Evolutionary conservation across 768 basidiomycete genomes (phyloP).

Genomic region (Suillus brevipes): DNA sequence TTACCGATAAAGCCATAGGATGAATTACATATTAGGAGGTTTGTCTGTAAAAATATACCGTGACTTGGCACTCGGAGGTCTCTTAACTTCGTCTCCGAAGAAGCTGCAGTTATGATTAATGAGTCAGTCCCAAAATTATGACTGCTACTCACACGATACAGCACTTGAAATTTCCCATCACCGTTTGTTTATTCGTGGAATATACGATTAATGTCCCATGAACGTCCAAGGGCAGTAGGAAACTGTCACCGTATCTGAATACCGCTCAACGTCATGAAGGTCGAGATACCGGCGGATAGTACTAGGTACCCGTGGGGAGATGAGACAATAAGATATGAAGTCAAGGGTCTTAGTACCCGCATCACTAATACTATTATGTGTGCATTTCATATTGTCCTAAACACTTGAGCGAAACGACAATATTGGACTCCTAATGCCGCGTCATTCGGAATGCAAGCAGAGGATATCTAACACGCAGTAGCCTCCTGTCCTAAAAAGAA

Average conservation of each 20-base stretch:
- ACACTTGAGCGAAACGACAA: neutral
- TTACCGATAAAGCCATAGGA: neutral
- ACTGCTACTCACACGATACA: slow-evolving; percentile 12
- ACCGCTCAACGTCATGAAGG: neutral
- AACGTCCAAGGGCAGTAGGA: neutral
- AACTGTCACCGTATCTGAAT: neutral
- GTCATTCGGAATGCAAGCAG: neutral
- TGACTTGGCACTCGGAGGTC: neutral
- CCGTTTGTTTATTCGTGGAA: slow-evolving; percentile 9
- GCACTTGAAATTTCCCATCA: slow-evolving; percentile 9
- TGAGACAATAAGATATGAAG: neutral
- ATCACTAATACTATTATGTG: neutral
- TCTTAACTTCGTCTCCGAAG: neutral
- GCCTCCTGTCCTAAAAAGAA: slow-evolving; percentile 4
- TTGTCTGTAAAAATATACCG: neutral
- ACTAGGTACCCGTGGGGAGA: neutral
- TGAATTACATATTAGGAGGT: neutral
- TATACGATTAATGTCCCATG: slow-evolving; percentile 9
- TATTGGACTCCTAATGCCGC: neutral
- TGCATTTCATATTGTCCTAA: neutral
- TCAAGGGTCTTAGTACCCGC: neutral
- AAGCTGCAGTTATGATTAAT: neutral
- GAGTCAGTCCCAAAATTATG: neutral
- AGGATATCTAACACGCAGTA: slow-evolving; percentile 15
- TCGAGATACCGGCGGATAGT: neutral